Conservation (phyloP, 1,284 basidiomycete species). For the Hemileia vastatrix region DNA sequence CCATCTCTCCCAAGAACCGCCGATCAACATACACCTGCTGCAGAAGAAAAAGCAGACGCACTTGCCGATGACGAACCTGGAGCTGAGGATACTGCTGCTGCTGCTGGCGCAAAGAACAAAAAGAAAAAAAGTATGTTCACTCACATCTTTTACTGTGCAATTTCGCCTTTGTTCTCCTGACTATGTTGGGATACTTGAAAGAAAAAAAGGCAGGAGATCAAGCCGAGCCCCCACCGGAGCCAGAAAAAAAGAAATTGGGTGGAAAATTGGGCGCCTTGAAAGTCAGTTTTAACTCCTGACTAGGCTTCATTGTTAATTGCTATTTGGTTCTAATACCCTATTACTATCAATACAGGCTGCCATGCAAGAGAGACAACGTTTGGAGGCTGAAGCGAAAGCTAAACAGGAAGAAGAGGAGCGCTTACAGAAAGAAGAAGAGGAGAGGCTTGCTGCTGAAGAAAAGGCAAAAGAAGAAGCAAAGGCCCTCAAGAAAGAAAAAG, state of each 20-base stretch:
- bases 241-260: slow-evolving; percentile 77
- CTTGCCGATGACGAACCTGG: slow-evolving; percentile 52
- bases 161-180: no score
- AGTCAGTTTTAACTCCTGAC: slow-evolving; percentile 44
- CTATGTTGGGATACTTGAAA: no score
- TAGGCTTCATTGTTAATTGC: background rate
- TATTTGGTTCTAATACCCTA: background rate
- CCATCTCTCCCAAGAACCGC: slow-evolving; percentile 34
- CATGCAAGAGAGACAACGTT: slow-evolving; percentile 47
- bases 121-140: slow-evolving; percentile 40
- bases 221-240: slow-evolving; percentile 59
- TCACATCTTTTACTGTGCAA: no score
- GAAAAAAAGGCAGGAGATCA: slow-evolving; percentile 56
- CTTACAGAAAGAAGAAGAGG: slow-evolving; percentile 61
- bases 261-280: slow-evolving; percentile 64
- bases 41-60: slow-evolving; percentile 35
- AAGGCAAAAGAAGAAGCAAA: slow-evolving; percentile 66
- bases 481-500: slow-evolving; percentile 28
- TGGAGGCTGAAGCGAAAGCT: slow-evolving; percentile 23
- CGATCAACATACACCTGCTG: slow-evolving; percentile 28
- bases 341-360: slow-evolving; percentile 2
- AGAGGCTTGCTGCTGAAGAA: slow-evolving; percentile 38
- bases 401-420: slow-evolving; percentile 73
- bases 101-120: slow-evolving; percentile 41
- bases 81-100: slow-evolving; percentile 54